Conservation (phyloP, 805 yeast species). For the Starmerella gropengiesseri region DNA sequence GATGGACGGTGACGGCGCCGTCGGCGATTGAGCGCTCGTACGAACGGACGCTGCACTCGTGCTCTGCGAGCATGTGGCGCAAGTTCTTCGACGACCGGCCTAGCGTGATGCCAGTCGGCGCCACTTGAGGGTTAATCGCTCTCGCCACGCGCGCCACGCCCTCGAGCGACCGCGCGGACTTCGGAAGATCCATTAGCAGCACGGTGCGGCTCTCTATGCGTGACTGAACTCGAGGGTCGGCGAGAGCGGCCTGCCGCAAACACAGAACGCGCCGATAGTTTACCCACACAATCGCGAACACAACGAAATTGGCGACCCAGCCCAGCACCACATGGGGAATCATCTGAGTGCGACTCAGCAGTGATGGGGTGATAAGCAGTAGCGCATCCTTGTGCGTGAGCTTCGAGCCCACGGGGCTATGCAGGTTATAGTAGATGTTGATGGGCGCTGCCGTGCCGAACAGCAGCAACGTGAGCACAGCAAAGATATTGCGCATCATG, state of each 20-base stretch:
- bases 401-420: slow-evolving; percentile 19
- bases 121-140: slow-evolving; percentile 2
- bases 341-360: slow-evolving; percentile 27
- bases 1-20: not conserved
- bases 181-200: slow-evolving; percentile 28
- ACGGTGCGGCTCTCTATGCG: slow-evolving; percentile 28
- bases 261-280: slow-evolving; percentile 25
- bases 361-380: slow-evolving; percentile 31
- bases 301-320: slow-evolving; percentile 26
- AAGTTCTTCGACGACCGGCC: slow-evolving; percentile 10
- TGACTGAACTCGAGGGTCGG: slow-evolving; percentile 22
- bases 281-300: slow-evolving; percentile 26
- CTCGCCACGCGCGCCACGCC: slow-evolving; percentile 22
- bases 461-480: slow-evolving; percentile 27
- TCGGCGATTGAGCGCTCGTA: not conserved
- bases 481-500: slow-evolving; percentile 29
- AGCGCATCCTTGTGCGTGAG: slow-evolving; percentile 28
- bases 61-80: slow-evolving; percentile 23
- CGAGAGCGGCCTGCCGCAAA: slow-evolving; percentile 22
- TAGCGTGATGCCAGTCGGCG: slow-evolving; percentile 3
- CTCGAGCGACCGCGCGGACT: slow-evolving; percentile 20
- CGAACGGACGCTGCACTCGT: slow-evolving; percentile 21
- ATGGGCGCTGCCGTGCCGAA: slow-evolving; percentile 31
- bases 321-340: slow-evolving; percentile 30
- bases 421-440: slow-evolving; percentile 29